Evolutionary conservation across 345 rosid species (phyloP), one percentile per base, ranked within the genome.

Genomic region (Gossypioides kirkii): DNA sequence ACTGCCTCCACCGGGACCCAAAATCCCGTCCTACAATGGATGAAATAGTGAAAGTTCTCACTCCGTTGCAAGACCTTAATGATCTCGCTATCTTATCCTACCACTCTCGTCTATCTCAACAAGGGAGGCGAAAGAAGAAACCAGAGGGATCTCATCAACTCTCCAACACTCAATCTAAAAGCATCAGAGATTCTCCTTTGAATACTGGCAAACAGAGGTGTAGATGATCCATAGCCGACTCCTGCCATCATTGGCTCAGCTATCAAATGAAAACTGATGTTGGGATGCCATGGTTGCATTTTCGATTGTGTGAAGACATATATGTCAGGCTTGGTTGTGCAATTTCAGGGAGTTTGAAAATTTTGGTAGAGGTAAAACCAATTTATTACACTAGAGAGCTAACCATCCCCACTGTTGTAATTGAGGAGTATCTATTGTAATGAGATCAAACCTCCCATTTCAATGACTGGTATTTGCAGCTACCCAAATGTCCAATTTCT

Each of bases 21-120:
- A 91, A 91, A 82, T 80, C 87, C 25, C 87, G 93, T 67, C 93
- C 96, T 20, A 79, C 86, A 18, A 87, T 87, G 91, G 91, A 90
- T 20, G 91, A 87, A 74, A 79, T 89, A 14, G 89, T 91, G 42
- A 87, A 86, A 81, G 86, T 69, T 14, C 85, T 91, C 54, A 84
- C 87, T 53, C 91, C 91, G 13, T 78, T 91, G 79, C 91, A 84
- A 36, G 88, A 80, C 54, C 90, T 91, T 20, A 85, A 77, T 49
- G 93, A 91, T 82, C 85, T 86, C 38, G 91, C 93, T 3, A 86
- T 86, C 76, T 84, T 86, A 69, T 84, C 91, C 1, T 82, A 83
- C 68, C 86, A 89, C 70, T 81, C 89, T 49, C 91, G 88, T 25
- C 23, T 80, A 50, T 86, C 87, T 25, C 96, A 88, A 52, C 96